Evolutionary conservation across 2,329 filamentous ascomycete species (phyloP).

Genomic region (Pseudogymnoascus verrucosus): DNA sequence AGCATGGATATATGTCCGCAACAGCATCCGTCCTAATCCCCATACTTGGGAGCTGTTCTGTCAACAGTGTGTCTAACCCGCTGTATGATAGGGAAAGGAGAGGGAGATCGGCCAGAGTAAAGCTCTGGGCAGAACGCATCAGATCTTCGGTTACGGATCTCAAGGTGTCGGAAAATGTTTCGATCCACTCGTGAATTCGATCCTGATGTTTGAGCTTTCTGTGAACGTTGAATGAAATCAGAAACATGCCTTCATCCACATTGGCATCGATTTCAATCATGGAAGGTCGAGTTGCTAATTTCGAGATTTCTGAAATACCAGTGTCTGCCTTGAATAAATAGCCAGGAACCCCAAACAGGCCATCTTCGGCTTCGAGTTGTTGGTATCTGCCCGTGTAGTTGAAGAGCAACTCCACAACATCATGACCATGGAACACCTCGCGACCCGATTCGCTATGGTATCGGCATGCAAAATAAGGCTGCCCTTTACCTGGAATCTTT

Average conservation of each 20-base stretch:
- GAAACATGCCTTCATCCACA: neutral
- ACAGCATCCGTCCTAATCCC: constrained; percentile 20
- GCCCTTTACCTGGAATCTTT: constrained; percentile 1
- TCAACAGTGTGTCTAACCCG: constrained; percentile 29
- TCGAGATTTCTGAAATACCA: neutral
- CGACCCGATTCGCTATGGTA: neutral
- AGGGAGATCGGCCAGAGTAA: constrained; percentile 36
- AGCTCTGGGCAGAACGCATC: neutral
- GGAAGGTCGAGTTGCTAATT: neutral
- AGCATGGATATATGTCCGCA: constrained; percentile 31
- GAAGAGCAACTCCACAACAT: constrained; percentile 39
- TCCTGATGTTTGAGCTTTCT: constrained; percentile 8
- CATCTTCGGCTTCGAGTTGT: constrained; percentile 34
- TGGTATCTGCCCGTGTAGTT: constrained; percentile 42
- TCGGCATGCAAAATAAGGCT: constrained; percentile 1
- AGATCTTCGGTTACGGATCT: neutral
- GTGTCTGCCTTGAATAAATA: neutral
- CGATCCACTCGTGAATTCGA: constrained; percentile 7
- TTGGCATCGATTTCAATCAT: constrained; percentile 7
- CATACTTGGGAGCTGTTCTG: neutral
- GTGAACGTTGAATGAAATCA: constrained; percentile 7
- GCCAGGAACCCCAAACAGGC: constrained; percentile 22
- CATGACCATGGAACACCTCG: constrained; percentile 27
- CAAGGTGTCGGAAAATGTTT: neutral
- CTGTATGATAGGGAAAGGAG: constrained; percentile 37